phyloP scores from a whole-genome alignment of 78 protist species.

The Planoprotostelium fungivorum region DNA sequence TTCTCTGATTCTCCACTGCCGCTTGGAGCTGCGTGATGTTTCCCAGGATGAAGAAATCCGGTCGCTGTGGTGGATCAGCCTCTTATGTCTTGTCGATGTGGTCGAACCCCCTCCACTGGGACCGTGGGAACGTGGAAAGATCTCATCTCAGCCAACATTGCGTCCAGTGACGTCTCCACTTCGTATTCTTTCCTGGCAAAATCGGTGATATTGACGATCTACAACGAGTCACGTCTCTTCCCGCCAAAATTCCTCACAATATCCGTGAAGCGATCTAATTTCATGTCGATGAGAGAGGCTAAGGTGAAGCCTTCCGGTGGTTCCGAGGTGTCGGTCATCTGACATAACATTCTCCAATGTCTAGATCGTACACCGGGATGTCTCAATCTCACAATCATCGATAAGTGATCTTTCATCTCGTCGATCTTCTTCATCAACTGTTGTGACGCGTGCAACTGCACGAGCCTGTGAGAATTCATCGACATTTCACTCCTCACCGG shows the following conservation, averaged over 20 bases:
- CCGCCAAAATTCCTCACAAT: neutral
- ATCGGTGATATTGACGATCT: neutral
- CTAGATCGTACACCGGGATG: neutral
- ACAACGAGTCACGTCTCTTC: neutral
- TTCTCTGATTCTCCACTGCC: neutral
- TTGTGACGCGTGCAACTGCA: neutral
- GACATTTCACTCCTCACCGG: neutral
- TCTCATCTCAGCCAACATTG: neutral
- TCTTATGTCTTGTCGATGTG: neutral
- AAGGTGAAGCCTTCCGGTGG: neutral
- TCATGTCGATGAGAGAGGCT: neutral
- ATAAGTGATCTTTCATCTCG: neutral
- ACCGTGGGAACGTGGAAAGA: neutral
- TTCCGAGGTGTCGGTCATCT: neutral
- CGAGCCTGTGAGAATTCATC: neutral
- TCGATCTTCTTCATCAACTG: neutral
- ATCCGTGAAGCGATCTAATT: neutral
- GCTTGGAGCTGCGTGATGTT: neutral
- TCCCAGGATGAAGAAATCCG: neutral
- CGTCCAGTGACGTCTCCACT: neutral
- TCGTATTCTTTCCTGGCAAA: neutral
- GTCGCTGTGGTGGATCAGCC: neutral
- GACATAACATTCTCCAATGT: neutral
- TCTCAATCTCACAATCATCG: neutral
- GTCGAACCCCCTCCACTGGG: neutral